Conservation (phyloP, 805 yeast species). For the Sugiyamaella americana region DNA sequence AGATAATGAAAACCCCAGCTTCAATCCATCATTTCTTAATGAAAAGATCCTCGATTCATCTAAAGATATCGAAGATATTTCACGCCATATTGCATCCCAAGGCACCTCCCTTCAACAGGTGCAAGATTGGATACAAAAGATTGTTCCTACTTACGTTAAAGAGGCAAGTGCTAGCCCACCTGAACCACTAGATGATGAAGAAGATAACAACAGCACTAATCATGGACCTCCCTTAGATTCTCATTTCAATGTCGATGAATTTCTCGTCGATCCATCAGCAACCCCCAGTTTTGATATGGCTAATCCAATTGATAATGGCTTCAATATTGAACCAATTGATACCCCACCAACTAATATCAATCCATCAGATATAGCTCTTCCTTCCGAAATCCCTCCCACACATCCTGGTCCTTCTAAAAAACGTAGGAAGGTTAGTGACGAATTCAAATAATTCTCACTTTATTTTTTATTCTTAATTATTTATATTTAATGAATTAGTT, state of each 20-base stretch:
- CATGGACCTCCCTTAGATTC: slow-evolving; percentile 3
- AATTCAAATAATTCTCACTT: not conserved
- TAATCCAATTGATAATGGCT: slow-evolving; percentile 1
- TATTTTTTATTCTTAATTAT: too few species aligned
- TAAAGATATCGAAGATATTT: slow-evolving; percentile 23
- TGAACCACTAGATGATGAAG: not conserved
- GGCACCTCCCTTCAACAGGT: slow-evolving; percentile 28
- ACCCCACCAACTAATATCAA: too few species aligned
- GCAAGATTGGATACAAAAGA: slow-evolving; percentile 28
- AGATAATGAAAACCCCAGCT: not conserved
- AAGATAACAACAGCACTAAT: slow-evolving; percentile 2
- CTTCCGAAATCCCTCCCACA: not conserved
- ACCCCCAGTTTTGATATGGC: slow-evolving; percentile 5
- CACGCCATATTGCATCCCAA: slow-evolving; percentile 24
- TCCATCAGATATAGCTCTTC: not conserved
- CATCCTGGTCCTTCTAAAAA: not conserved
- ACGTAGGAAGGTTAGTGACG: not conserved
- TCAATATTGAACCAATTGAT: not conserved
- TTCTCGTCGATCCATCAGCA: slow-evolving; percentile 19
- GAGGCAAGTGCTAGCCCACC: not conserved
- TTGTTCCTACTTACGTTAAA: slow-evolving; percentile 12
- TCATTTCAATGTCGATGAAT: slow-evolving; percentile 27
- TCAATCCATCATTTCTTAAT: slow-evolving; percentile 1
- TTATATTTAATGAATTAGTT: not conserved
- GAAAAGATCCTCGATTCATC: slow-evolving; percentile 5